phyloP scores from a whole-genome alignment of 768 basidiomycete species.

The Tylopilus subfusipes region DNA sequence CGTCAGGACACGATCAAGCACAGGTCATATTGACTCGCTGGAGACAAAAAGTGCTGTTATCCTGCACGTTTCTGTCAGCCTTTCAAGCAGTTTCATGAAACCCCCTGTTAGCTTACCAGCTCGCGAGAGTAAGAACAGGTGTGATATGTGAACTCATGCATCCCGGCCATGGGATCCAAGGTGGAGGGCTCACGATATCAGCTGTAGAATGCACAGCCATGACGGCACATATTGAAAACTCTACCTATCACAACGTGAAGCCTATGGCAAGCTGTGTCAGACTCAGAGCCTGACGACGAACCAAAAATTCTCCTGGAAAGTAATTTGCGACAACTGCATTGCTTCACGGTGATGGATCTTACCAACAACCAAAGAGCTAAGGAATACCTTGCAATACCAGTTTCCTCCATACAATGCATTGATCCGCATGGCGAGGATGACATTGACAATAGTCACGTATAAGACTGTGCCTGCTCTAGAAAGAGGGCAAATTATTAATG shows the following conservation, averaged over 20 bases:
- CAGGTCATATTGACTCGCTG: conserved; percentile 8
- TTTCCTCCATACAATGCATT: conserved; percentile 13
- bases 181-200: conserved; percentile 16
- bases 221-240: conserved; percentile 10
- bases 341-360: background rate
- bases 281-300: background rate
- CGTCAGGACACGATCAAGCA: background rate
- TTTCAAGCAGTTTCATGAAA: background rate
- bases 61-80: conserved; percentile 12
- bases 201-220: conserved; percentile 15
- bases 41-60: conserved; percentile 15
- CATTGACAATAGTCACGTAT: conserved; percentile 18
- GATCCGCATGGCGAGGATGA: conserved; percentile 20
- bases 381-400: background rate
- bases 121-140: conserved; percentile 18
- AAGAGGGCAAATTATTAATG: background rate
- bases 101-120: conserved; percentile 13
- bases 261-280: background rate
- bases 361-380: conserved; percentile 19
- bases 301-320: conserved; percentile 16
- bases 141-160: conserved; percentile 9
- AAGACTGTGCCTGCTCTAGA: conserved; percentile 19
- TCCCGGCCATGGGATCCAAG: conserved; percentile 13
- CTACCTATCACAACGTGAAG: conserved; percentile 9
- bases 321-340: background rate